phyloP scores from a whole-genome alignment of 352 stramenopile species.

The Globisporangium middletonii region DNA sequence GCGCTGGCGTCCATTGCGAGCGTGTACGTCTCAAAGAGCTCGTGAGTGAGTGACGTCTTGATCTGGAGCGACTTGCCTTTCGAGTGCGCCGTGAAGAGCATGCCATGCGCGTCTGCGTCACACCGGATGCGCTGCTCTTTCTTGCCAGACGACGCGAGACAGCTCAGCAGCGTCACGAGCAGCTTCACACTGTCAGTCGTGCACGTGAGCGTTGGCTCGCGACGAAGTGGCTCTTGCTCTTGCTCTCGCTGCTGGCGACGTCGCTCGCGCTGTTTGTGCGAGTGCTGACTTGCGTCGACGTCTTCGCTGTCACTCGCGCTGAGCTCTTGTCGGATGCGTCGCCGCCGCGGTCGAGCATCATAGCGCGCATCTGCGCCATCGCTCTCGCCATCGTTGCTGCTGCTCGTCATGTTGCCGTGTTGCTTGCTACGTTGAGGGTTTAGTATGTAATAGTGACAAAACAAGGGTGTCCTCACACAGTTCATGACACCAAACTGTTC shows the following conservation, averaged over 20 bases:
- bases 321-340: slow-evolving; percentile 6
- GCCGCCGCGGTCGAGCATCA: background rate
- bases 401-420: background rate
- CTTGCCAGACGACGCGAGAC: slow-evolving; percentile 45
- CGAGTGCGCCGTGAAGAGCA: slow-evolving; percentile 78
- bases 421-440: background rate
- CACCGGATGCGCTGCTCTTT: slow-evolving; percentile 78
- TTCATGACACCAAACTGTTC: too few relatives aligned
- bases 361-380: background rate
- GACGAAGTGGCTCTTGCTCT: slow-evolving; percentile 3
- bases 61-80: slow-evolving; percentile 84
- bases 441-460: background rate
- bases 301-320: slow-evolving; percentile 1
- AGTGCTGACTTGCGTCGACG: background rate
- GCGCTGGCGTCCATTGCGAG: slow-evolving; percentile 15
- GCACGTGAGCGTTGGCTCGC: slow-evolving; percentile 37
- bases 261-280: background rate
- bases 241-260: background rate
- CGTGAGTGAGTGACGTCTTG: slow-evolving; percentile 71
- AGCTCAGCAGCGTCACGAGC: slow-evolving; percentile 67
- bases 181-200: slow-evolving; percentile 67
- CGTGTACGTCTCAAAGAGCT: slow-evolving; percentile 71
- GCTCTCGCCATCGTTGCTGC: background rate
- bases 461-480: background rate
- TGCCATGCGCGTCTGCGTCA: slow-evolving; percentile 52